Evolutionary conservation across 495 filamentous ascomycete species (phyloP).

Genomic region (Hypoxylon trugodes): DNA sequence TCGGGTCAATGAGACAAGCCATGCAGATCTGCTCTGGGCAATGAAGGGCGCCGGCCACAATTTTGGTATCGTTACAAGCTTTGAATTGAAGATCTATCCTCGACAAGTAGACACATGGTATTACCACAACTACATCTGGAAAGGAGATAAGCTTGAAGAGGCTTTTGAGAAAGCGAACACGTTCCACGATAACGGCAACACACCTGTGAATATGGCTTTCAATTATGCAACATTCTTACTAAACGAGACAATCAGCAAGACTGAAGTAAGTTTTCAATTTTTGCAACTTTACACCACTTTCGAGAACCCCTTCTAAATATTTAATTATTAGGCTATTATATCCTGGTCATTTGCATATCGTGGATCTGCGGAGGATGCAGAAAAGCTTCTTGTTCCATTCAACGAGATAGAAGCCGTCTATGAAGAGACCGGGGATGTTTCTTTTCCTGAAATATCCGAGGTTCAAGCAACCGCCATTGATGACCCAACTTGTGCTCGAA

Average conservation of each 20-base stretch:
- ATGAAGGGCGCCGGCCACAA: constrained; percentile 64
- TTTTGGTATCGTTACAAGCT: constrained; percentile 60
- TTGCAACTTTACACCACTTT: not conserved
- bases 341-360: constrained; percentile 37
- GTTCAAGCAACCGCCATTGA: not conserved
- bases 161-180: constrained; percentile 39
- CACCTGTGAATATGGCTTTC: constrained; percentile 46
- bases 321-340: constrained; percentile 8
- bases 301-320: not conserved
- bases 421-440: constrained; percentile 20
- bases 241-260: constrained; percentile 42
- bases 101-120: constrained; percentile 47
- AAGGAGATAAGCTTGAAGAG: constrained; percentile 46
- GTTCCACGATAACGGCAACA: constrained; percentile 42
- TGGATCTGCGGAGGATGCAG: constrained; percentile 25
- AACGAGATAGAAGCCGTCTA: constrained; percentile 25
- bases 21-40: constrained; percentile 59
- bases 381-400: constrained; percentile 27
- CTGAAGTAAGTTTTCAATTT: constrained; percentile 15
- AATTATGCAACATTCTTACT: constrained; percentile 56
- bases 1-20: constrained; percentile 38
- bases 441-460: constrained; percentile 20
- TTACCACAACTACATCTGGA: constrained; percentile 53
- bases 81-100: constrained; percentile 39
- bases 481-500: not conserved